Evolutionary conservation across 2,329 filamentous ascomycete species (phyloP).

Genomic region (Penicillium crustosum): DNA sequence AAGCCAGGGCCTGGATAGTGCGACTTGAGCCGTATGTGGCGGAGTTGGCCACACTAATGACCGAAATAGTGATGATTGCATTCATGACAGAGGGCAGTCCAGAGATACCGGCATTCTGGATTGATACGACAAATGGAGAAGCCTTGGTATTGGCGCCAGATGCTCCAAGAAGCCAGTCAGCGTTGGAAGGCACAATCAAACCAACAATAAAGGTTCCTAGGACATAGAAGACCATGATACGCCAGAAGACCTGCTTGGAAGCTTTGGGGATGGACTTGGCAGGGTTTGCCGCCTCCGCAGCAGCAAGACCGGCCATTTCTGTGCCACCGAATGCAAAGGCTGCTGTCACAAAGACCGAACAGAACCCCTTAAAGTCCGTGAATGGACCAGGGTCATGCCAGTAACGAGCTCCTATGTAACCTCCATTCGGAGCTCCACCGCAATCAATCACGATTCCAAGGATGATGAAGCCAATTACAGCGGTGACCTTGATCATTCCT

Average conservation of each 20-base stretch:
- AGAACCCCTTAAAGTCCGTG: constrained; percentile 53
- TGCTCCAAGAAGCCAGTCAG: constrained; percentile 43
- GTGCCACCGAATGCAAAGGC: constrained; percentile 60
- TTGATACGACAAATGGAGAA: constrained; percentile 67
- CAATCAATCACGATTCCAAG: constrained; percentile 67
- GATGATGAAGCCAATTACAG: constrained; percentile 66
- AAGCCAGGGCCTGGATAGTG: constrained; percentile 56
- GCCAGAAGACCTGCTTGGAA: constrained; percentile 54
- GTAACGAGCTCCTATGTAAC: constrained; percentile 41
- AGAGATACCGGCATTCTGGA: constrained; percentile 59
- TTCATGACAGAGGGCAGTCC: constrained; percentile 67
- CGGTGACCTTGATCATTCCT: constrained; percentile 57
- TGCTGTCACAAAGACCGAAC: constrained; percentile 57
- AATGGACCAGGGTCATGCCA: constrained; percentile 46
- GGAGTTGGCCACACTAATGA: constrained; percentile 61
- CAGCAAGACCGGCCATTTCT: constrained; percentile 55
- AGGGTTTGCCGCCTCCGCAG: constrained; percentile 55
- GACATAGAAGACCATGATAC: constrained; percentile 53
- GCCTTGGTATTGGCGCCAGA: constrained; percentile 45
- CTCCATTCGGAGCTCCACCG: constrained; percentile 43
- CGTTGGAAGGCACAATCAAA: constrained; percentile 45
- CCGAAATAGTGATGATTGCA: constrained; percentile 62
- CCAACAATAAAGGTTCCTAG: constrained; percentile 48
- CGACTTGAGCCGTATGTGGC: constrained; percentile 59
- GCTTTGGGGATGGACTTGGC: constrained; percentile 51